Evolutionary conservation across 106 monocot species (phyloP).

Genomic region (Allium sativum): DNA sequence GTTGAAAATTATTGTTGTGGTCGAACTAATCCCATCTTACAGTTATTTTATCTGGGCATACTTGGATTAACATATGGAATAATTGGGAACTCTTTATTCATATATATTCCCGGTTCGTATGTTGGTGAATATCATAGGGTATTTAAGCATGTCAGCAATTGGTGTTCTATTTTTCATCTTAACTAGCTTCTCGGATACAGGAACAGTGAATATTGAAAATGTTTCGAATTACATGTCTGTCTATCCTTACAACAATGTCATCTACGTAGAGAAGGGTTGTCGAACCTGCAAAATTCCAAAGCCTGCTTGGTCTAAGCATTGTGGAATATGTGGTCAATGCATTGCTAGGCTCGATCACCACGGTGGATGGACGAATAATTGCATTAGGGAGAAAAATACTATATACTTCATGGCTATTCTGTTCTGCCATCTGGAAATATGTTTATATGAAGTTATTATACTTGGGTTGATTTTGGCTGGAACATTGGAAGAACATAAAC

Average conservation of each 20-base stretch:
- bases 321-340: constrained; percentile 84
- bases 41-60: constrained; percentile 73
- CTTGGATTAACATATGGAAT: constrained; percentile 63
- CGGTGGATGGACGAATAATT: constrained; percentile 99
- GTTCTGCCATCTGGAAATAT: constrained; percentile 78
- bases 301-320: constrained; percentile 96
- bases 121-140: constrained; percentile 68
- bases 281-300: constrained; percentile 85
- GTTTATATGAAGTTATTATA: constrained; percentile 58
- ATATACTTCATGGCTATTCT: constrained; percentile 88
- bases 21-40: constrained; percentile 85
- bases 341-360: constrained; percentile 96
- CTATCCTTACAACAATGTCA: constrained; percentile 79
- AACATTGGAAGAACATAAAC: constrained; percentile 57
- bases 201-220: constrained; percentile 73
- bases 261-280: constrained; percentile 71
- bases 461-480: constrained; percentile 74
- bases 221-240: constrained; percentile 68
- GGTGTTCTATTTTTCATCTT: constrained; percentile 64
- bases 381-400: constrained; percentile 93
- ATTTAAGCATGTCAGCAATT: constrained; percentile 57
- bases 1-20: constrained; percentile 86
- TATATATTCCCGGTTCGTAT: constrained; percentile 79
- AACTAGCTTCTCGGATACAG: constrained; percentile 97
- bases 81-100: constrained; percentile 68